Conservation (phyloP, 139 green algal genomes). For the Gonium pectorale region DNA sequence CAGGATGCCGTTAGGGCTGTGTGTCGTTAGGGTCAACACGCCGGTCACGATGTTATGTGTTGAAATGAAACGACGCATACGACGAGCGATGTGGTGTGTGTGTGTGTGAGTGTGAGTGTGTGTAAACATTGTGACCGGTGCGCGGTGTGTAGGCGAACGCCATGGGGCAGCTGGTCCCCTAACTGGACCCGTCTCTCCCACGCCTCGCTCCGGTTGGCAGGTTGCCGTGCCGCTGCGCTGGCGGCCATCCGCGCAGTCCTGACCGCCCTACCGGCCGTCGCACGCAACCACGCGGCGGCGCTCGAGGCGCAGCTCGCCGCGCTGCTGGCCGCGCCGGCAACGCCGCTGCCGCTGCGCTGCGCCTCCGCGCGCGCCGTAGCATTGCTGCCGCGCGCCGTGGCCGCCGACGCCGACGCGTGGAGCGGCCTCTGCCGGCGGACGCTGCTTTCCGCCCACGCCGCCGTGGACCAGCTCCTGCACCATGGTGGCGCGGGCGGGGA, state of each 20-base stretch:
- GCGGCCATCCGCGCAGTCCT: slow-evolving; percentile 21
- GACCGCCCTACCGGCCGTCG: slow-evolving; percentile 8
- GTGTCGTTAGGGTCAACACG: no score
- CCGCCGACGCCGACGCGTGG: slow-evolving; percentile 19
- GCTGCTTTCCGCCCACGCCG: slow-evolving; percentile 29
- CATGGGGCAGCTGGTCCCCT: no score
- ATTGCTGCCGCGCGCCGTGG: slow-evolving; percentile 16
- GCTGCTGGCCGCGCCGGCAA: slow-evolving; percentile 2
- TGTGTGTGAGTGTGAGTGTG: no score
- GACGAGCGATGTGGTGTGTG: no score
- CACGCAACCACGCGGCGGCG: slow-evolving; percentile 1
- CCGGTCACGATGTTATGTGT: no score
- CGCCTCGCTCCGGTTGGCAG: neutral
- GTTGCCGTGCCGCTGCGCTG: slow-evolving; percentile 2
- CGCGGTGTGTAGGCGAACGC: no score
- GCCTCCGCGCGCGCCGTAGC: neutral
- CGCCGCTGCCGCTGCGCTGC: neutral
- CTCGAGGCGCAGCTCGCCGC: slow-evolving; percentile 42
- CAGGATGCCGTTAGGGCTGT: no score
- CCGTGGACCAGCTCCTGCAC: neutral
- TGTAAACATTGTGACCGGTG: no score
- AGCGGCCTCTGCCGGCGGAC: neutral
- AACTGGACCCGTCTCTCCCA: neutral
- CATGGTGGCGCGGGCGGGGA: neutral
- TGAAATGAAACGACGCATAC: no score